Evolutionary conservation across 2,329 filamentous ascomycete genomes (phyloP).

Genomic region (Aspergillus caelatus): DNA sequence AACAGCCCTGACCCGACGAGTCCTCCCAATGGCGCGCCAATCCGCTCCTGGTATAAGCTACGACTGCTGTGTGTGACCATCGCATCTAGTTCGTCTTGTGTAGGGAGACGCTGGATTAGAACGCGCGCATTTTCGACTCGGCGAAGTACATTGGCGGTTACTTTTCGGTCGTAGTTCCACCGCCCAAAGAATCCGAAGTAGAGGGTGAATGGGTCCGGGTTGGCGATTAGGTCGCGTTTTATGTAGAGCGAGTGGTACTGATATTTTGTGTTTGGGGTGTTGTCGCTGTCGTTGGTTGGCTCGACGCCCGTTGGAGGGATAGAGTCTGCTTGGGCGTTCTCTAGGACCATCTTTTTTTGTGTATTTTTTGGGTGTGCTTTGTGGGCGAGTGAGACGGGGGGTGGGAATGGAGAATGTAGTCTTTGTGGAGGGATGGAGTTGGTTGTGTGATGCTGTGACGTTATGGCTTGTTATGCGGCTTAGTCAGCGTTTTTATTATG

Average conservation of each 20-base stretch:
- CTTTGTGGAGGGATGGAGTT: not conserved
- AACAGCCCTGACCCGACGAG: conserved; percentile 12
- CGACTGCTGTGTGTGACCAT: conserved; percentile 27
- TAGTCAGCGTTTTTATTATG: not conserved
- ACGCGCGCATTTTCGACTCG: conserved; percentile 27
- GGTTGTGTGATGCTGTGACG: not conserved
- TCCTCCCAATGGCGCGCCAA: conserved; percentile 24
- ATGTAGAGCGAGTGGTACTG: conserved; percentile 13
- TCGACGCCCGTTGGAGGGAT: conserved; percentile 19
- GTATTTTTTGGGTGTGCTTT: not conserved
- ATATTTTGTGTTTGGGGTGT: conserved; percentile 11
- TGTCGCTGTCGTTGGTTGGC: not conserved
- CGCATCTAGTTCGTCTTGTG: conserved; percentile 40
- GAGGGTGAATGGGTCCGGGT: conserved; percentile 30
- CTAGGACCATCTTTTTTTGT: conserved; percentile 28
- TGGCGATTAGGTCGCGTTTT: conserved; percentile 28
- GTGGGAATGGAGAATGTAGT: not conserved
- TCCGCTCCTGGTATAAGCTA: conserved; percentile 24
- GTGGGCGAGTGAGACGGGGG: not conserved
- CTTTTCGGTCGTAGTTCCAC: conserved; percentile 21
- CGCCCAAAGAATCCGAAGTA: conserved; percentile 32
- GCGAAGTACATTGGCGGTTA: conserved; percentile 6
- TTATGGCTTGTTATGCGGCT: not conserved
- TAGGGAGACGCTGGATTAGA: conserved; percentile 29
- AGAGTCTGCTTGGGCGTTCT: conserved; percentile 17